These are phyloP conservation scores for Apocynum venetum DNA, from an alignment of 257 asterid species.

Conservation along the genomic window DNA sequence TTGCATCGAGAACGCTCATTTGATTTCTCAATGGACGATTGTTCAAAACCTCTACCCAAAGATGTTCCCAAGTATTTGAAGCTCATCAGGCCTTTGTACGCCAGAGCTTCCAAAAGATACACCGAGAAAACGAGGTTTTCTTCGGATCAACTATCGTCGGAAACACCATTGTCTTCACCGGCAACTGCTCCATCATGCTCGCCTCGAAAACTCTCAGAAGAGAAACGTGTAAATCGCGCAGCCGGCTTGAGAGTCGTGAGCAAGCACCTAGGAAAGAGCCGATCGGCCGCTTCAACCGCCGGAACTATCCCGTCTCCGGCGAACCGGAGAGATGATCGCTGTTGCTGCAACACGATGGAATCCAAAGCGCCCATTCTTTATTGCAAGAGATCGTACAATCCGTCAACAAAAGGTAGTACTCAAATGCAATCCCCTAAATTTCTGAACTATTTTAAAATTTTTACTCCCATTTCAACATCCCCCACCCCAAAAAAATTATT, in stretches of 20 bases:
- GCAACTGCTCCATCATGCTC: slow-evolving; percentile 28
- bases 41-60: slow-evolving; percentile 26
- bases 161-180: slow-evolving; percentile 47
- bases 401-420: slow-evolving; percentile 44
- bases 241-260: slow-evolving; percentile 44
- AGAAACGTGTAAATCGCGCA: slow-evolving; percentile 32
- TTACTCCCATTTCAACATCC: neutral
- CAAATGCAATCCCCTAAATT: neutral
- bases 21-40: slow-evolving; percentile 21
- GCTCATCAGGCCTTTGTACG: slow-evolving; percentile 54
- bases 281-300: slow-evolving; percentile 52
- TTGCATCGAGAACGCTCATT: slow-evolving; percentile 34
- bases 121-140: slow-evolving; percentile 23
- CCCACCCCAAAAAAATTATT: neutral
- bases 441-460: neutral
- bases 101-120: slow-evolving; percentile 45
- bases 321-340: slow-evolving; percentile 59
- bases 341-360: slow-evolving; percentile 59
- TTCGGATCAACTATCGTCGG: slow-evolving; percentile 23
- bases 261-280: slow-evolving; percentile 56
- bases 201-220: slow-evolving; percentile 42
- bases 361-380: slow-evolving; percentile 78
- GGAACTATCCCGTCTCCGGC: slow-evolving; percentile 27
- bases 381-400: slow-evolving; percentile 68
- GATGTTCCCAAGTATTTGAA: slow-evolving; percentile 52